These are phyloP conservation scores for Fusarium abutilonis DNA, from an alignment of 2,329 filamentous ascomycete genomes.

Conservation along the genomic window DNA sequence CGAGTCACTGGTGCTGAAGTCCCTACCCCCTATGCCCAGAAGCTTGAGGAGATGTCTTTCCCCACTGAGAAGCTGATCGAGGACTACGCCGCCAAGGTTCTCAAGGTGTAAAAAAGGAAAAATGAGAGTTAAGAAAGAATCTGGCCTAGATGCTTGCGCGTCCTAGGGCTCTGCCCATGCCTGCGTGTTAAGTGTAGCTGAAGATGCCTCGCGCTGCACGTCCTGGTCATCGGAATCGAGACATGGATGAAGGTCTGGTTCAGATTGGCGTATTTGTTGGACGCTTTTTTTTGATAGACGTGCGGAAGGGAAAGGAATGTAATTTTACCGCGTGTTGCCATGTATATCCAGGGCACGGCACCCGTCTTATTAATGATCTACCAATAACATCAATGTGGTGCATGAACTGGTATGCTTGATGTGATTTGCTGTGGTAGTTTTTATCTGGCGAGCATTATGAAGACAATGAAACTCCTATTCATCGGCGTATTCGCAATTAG, in stretches of 20 bases:
- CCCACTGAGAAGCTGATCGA: constrained; percentile 89
- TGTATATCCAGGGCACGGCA: constrained; percentile 49
- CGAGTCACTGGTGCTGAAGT: constrained; percentile 97
- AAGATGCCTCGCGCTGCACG: constrained; percentile 31
- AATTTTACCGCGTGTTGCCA: constrained; percentile 55
- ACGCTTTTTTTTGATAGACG: constrained; percentile 50
- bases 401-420: not conserved
- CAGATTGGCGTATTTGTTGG: constrained; percentile 43
- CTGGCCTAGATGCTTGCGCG: constrained; percentile 25
- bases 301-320: constrained; percentile 50
- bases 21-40: constrained; percentile 92
- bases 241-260: constrained; percentile 30
- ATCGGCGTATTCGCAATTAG: no score
- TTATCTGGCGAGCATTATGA: not conserved
- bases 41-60: constrained; percentile 95
- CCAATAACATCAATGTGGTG: constrained; percentile 33
- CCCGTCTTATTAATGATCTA: constrained; percentile 49
- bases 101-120: constrained; percentile 70
- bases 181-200: constrained; percentile 20
- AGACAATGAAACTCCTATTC: not conserved
- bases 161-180: constrained; percentile 17
- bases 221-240: constrained; percentile 29
- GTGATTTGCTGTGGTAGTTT: not conserved
- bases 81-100: constrained; percentile 87
- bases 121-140: constrained; percentile 24